Percentiles rank a stretch among this genome's conserved stretches.
Conservation (phyloP, 73 alveolate genomes). For the Paramecium sexaurelia region DNA sequence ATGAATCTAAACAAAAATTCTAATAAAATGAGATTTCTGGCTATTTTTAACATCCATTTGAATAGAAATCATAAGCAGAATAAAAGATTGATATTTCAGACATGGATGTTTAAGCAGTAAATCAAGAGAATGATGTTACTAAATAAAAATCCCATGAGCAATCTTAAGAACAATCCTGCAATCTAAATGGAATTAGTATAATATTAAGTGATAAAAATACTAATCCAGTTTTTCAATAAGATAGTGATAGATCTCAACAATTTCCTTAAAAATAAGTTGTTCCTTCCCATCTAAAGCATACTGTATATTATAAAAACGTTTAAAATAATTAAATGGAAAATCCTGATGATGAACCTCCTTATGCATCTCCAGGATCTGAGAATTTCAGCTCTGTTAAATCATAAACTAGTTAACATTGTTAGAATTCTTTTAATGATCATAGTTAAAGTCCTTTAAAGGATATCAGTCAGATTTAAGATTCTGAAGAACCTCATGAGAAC, state of each 20-base stretch:
- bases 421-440: neutral
- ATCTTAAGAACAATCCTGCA: neutral
- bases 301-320: neutral
- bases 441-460: conserved; percentile 23
- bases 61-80: neutral
- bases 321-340: neutral
- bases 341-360: conserved; percentile 44
- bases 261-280: neutral
- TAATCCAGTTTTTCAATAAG: neutral
- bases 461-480: neutral
- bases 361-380: neutral
- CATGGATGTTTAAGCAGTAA: neutral
- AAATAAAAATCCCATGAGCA: neutral
- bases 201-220: conserved; percentile 15
- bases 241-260: neutral
- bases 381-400: conserved; percentile 10
- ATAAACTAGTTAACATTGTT: neutral
- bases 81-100: neutral
- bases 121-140: neutral
- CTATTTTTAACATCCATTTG: neutral
- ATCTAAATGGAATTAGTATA: neutral
- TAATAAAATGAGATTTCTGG: conserved; percentile 8
- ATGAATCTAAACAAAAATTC: neutral
- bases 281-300: neutral
- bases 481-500: conserved; percentile 5